Base-by-base conservation (phyloP, 805 yeast genomes). In the Suhomyces faveliae region DNA sequence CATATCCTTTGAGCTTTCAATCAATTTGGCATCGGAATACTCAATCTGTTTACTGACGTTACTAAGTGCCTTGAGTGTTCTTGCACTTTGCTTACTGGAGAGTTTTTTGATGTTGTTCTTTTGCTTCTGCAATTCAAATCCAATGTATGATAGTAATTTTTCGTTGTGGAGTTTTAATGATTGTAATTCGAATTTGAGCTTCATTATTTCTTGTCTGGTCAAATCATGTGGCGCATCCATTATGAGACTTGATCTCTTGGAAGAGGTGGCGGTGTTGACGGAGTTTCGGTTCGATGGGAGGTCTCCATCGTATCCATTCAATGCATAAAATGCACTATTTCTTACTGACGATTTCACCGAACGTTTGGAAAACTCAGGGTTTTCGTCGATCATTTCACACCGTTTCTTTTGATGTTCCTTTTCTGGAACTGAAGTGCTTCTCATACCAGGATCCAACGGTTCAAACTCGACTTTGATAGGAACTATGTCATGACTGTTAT, bases 151-250 rank as follows among this genome's bases (percentile, higher is more conserved):
- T 47, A 78, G 67, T 30, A 80, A 65, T 56, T 80, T 79, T 47
- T 80, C 85, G 58, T 79, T 79, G 56, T 80, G 83, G 46, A 79
- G 60, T 52, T 75, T 73, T 50, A 80, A 62, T 8, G 83, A 77
- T 57, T 76, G 79, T 43, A 79, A 63, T 59, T 79, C 83, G 58
- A 80, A 80, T 51, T 73, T 72, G 53, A 79, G 66, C 55, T 73
- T 77, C 59, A 73, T 74, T 53, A 78, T 68, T 51, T 79, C 83
- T 55, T 77, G 80, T 29, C 71, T 64, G 20, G 71, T 65, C 42
- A 63, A 53, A 40, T 69, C 73, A 19, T 55, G 56, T 11, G 50
- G 43, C 37, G 56, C 58, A 39, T 64, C 66, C 15, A 60, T 53
- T 27, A 59, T 42, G 45, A 60, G 46, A 46, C 70, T 62, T 13